A percentile compares a stretch with the other conserved stretches of the same genome.
phyloP scores from a whole-genome alignment of 2,329 filamentous ascomycete genomes.

The Cladosporium halotolerans region DNA sequence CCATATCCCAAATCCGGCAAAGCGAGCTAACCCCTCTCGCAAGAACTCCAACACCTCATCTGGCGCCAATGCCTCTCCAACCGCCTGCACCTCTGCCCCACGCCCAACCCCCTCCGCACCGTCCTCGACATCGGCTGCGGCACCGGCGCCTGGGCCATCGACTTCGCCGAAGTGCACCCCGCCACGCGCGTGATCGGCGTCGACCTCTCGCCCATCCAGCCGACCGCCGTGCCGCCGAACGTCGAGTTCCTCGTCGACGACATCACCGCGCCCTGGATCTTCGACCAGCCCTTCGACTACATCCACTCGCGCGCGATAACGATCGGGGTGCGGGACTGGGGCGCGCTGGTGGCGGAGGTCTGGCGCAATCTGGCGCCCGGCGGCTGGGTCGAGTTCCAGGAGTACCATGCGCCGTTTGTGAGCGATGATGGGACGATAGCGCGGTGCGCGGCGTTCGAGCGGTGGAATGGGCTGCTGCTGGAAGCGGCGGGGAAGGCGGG shows the following conservation, averaged over 20 bases:
- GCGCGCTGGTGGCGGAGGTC: slow-evolving; percentile 10
- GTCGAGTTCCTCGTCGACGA: slow-evolving; percentile 45
- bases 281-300: slow-evolving; percentile 27
- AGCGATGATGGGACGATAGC: slow-evolving; percentile 11
- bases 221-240: slow-evolving; percentile 42
- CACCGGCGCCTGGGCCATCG: slow-evolving; percentile 35
- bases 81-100: slow-evolving; percentile 17
- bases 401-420: slow-evolving; percentile 6
- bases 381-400: slow-evolving; percentile 17
- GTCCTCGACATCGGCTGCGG: slow-evolving; percentile 44
- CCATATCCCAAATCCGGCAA: background rate
- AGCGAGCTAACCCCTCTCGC: background rate
- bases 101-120: slow-evolving; percentile 14
- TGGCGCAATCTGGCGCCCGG: slow-evolving; percentile 16
- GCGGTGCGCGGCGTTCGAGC: slow-evolving; percentile 3
- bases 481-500: slow-evolving; percentile 3
- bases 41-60: slow-evolving; percentile 13
- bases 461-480: background rate
- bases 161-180: slow-evolving; percentile 23
- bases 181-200: slow-evolving; percentile 36
- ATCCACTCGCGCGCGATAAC: slow-evolving; percentile 42
- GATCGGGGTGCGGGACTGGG: slow-evolving; percentile 42
- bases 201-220: slow-evolving; percentile 41
- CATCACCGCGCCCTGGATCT: slow-evolving; percentile 37
- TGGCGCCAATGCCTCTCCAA: slow-evolving; percentile 13